These are phyloP conservation scores for Suillus brevipes DNA, from an alignment of 768 basidiomycete genomes.

Conservation along the genomic window DNA sequence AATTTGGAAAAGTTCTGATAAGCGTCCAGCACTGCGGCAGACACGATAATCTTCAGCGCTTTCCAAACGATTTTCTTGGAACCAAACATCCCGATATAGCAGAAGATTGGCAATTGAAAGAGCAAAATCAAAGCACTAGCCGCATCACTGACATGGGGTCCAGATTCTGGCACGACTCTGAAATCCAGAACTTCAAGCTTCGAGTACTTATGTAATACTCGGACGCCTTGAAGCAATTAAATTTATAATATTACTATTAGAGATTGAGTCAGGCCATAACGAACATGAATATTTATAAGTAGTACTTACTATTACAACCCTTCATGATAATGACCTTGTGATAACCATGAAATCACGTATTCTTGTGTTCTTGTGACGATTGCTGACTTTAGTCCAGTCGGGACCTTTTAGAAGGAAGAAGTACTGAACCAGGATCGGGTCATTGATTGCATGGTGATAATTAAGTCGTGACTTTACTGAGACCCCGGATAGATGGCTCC, in stretches of 20 bases:
- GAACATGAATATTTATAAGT: neutral
- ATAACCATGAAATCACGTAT: no score
- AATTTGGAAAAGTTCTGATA: neutral
- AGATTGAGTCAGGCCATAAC: neutral
- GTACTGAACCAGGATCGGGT: no score
- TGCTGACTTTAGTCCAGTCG: no score
- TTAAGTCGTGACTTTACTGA: neutral
- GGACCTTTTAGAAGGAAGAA: no score
- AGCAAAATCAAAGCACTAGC: neutral
- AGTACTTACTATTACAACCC: neutral
- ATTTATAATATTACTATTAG: neutral
- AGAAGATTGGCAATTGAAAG: neutral
- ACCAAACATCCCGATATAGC: neutral
- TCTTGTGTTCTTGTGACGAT: no score
- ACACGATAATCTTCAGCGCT: neutral
- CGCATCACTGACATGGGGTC: neutral
- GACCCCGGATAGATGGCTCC: slow-evolving; percentile 1
- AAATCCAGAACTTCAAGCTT: neutral
- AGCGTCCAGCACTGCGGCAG: neutral
- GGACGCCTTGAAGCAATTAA: neutral
- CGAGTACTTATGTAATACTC: neutral
- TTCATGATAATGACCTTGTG: neutral
- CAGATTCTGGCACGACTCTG: neutral
- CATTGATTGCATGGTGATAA: no score
- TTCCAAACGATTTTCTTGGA: neutral